A percentile compares a stretch with the other conserved stretches of the same genome.
Evolutionary conservation across 768 basidiomycete genomes (phyloP).

Genomic region (Xerocomellus intermedius): DNA sequence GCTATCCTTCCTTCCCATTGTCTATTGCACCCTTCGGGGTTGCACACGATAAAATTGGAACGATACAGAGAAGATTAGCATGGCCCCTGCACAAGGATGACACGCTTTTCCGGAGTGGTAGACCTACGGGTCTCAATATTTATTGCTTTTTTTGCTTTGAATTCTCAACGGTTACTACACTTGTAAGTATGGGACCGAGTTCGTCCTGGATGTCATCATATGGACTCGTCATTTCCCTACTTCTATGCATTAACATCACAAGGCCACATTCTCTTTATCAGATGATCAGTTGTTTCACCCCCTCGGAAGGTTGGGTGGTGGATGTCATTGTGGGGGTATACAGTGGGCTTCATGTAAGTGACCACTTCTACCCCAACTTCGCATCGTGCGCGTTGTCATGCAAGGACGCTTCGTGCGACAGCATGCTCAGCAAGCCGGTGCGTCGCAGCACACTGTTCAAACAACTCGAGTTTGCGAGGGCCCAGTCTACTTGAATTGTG

Average conservation of each 20-base stretch:
- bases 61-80: conserved; percentile 99
- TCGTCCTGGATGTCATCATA: neutral
- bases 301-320: neutral
- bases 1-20: accelerated
- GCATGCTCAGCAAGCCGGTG: neutral
- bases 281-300: neutral
- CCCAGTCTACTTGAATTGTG: no score
- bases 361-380: neutral
- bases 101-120: conserved; percentile 97
- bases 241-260: neutral
- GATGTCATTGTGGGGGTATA: neutral
- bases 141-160: conserved; percentile 22
- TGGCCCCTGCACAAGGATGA: conserved; percentile 99
- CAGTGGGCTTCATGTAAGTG: no score
- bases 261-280: no score
- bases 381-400: no score
- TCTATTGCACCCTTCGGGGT: conserved; percentile 77
- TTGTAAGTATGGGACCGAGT: no score
- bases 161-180: no score
- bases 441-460: neutral
- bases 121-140: conserved; percentile 45
- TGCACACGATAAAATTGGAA: conserved; percentile 99
- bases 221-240: neutral
- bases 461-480: neutral
- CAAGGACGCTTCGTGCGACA: neutral